Base-by-base conservation (phyloP, 108 stramenopile species). In the Fragilaria crotonensis region DNA sequence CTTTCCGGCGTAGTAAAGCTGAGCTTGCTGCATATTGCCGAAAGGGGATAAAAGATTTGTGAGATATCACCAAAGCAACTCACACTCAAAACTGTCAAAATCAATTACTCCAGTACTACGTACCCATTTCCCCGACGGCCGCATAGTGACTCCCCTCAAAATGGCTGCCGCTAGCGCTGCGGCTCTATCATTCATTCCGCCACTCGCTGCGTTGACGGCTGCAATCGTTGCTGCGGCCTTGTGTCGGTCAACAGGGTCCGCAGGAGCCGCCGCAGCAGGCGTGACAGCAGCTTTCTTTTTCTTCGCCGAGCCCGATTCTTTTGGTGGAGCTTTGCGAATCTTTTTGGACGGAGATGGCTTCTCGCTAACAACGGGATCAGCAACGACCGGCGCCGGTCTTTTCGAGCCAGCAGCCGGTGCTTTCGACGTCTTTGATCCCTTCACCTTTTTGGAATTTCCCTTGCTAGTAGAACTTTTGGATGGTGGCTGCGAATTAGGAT, bases 101-200 rank as follows among this genome's bases (percentile, higher is more conserved):
- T 3, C 21, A 14, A 3, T 49, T 9, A 28, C 47, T n/a, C 3
- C 11, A 9, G 11, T n/a, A n/a, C 5, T 29, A 68, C 67, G 45
- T 23, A 68, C 68, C 89, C 89, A 90, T 68, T 85, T 90, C 33
- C 89, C 89, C 28, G 85, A 87, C 20, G 89, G 89, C 31, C 89
- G 68, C 83, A 85, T 78, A 1, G 89, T 90, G 0, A 90, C 85
- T 30, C 89, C 89, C 23, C 85, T 67, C 20, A 83, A 60, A 59
- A 87, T 75, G 18, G 79, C 81, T 47, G 83, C 85, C 30, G 83
- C 83, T 48, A 87, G 62, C 20, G 73, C 77, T 7, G 83, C 85
- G 48, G 78, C 85, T 58, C 78, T 79, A 49, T 87, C 76, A 51
- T 85, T 83, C 57, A 72, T 82, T 32, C 79, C 77, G 26, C 73